Base-by-base conservation (phyloP, 2,329 filamentous ascomycete species). In the Fusarium cicatricum region DNA sequence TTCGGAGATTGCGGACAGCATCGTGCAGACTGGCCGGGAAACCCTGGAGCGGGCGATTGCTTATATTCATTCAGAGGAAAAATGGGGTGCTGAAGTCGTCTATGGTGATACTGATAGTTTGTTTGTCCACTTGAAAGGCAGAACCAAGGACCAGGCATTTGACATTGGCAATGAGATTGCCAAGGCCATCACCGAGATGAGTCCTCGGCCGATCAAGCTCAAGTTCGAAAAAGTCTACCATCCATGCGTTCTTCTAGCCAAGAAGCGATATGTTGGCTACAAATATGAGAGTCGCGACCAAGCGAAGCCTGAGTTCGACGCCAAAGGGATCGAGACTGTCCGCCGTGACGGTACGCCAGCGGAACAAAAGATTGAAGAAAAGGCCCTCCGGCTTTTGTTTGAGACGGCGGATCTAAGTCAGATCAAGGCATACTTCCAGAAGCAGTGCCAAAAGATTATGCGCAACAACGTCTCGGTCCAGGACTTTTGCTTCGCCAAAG, bases 221-320 rank as follows among this genome's bases (percentile, higher is more conserved):
- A 98, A 98, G 72, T 97, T 99, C 66, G 95, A 99, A 72, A 99
- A 99, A 68, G 94, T 99, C 2, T 99, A 99, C 74, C 90, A 96
- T 61, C 95, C 96, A 0, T 98, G 94, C 71, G 87, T 98, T 0
- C 82, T 99, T 5, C 83, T 99, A 0, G 92, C 96, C 15, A 99
- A 99, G 78, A 99, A 99, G 72, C 90, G 95, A 50, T 99, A 99
- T 67, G 96, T 98, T 4, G 96, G 96, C 6, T 97, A 97, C 81
- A 97, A 97, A 72, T 99, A 96, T 76, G 95, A 99, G 71, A 85
- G 82, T 63, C 85, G 84, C 32, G 80, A 83, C 14, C 95, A 99
- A 71, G 78, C 73, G 9, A 86, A 88, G 62, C 94, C 95, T 1
- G 90, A 96, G 1, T 98, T 98, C 64, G 96, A 99, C 72, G 96